Conservation (phyloP, 495 filamentous ascomycete species). For the Aspergillus olivimuriae region DNA sequence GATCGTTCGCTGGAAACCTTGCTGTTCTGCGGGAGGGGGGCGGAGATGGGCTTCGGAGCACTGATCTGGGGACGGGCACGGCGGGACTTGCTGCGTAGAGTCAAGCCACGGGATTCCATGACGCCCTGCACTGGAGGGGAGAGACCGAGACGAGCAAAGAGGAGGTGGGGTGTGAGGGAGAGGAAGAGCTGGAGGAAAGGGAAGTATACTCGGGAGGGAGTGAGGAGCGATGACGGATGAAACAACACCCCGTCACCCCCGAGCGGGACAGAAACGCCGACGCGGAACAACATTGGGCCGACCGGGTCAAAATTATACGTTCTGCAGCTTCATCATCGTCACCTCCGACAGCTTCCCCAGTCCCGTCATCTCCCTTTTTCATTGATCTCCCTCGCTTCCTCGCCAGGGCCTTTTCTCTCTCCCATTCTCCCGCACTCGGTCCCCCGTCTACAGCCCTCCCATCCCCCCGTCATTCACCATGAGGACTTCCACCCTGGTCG, state of each 20-base stretch:
- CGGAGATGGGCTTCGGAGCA: slow-evolving; percentile 75
- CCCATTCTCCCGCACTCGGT: background rate
- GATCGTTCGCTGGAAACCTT: slow-evolving; percentile 22
- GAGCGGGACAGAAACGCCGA: slow-evolving; percentile 32
- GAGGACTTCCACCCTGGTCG: slow-evolving; percentile 65
- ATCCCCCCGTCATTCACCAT: slow-evolving; percentile 33
- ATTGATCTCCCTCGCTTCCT: slow-evolving; percentile 1
- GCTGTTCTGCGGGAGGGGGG: slow-evolving; percentile 44
- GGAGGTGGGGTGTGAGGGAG: background rate
- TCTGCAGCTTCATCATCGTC: slow-evolving; percentile 8
- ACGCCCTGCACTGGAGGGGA: too few species aligned
- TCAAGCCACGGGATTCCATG: slow-evolving; percentile 65
- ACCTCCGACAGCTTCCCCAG: slow-evolving; percentile 8
- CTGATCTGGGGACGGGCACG: slow-evolving; percentile 66
- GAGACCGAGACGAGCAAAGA: too few species aligned
- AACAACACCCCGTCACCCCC: background rate
- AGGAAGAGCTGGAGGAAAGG: slow-evolving; percentile 3
- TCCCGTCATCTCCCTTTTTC: slow-evolving; percentile 8
- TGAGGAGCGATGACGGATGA: background rate
- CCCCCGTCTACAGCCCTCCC: slow-evolving; percentile 3
- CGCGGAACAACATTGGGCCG: slow-evolving; percentile 38
- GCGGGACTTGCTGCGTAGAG: slow-evolving; percentile 83
- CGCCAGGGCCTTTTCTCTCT: background rate
- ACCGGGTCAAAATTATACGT: slow-evolving; percentile 36
- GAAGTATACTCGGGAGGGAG: slow-evolving; percentile 2